These are phyloP conservation scores for Hygrocybe coccinea DNA, from an alignment of 768 basidiomycete species.

Conservation along the genomic window DNA sequence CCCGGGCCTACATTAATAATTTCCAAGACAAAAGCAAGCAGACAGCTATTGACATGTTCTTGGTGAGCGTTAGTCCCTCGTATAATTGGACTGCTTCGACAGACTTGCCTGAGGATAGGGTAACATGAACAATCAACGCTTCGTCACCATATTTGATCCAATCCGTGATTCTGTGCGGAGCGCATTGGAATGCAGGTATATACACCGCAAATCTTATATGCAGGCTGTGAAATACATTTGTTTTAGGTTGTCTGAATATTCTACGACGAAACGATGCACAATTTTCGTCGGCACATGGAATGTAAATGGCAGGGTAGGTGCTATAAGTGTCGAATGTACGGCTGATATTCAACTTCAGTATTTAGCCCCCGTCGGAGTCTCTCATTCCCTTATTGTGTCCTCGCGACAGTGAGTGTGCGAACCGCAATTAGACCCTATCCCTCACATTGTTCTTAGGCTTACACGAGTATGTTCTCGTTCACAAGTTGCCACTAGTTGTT, in stretches of 20 bases:
- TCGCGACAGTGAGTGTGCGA: conserved; percentile 52
- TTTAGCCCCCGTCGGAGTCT: conserved; percentile 71
- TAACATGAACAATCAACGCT: conserved; percentile 81
- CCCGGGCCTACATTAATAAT: conserved; percentile 95
- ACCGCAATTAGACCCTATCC: neutral
- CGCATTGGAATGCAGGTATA: conserved; percentile 64
- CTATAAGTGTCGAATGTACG: neutral
- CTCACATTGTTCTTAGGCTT: conserved; percentile 19
- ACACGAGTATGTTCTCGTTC: conserved; percentile 43
- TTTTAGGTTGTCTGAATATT: conserved; percentile 75
- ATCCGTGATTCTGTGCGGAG: conserved; percentile 82
- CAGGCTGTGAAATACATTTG: neutral
- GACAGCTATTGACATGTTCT: conserved; percentile 88
- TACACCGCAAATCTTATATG: neutral
- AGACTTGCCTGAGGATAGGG: conserved; percentile 52
- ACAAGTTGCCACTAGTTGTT: neutral
- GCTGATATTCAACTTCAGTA: conserved; percentile 1
- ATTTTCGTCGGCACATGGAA: conserved; percentile 96
- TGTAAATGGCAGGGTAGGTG: conserved; percentile 77
- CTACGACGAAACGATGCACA: conserved; percentile 61
- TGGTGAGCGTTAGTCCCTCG: conserved; percentile 51
- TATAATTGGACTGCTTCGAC: conserved; percentile 1
- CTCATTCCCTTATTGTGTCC: conserved; percentile 91
- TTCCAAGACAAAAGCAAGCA: conserved; percentile 96
- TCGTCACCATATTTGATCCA: conserved; percentile 90